These are phyloP conservation scores for Botryotinia globosa DNA, from an alignment of 2,329 filamentous ascomycete species.

Conservation along the genomic window DNA sequence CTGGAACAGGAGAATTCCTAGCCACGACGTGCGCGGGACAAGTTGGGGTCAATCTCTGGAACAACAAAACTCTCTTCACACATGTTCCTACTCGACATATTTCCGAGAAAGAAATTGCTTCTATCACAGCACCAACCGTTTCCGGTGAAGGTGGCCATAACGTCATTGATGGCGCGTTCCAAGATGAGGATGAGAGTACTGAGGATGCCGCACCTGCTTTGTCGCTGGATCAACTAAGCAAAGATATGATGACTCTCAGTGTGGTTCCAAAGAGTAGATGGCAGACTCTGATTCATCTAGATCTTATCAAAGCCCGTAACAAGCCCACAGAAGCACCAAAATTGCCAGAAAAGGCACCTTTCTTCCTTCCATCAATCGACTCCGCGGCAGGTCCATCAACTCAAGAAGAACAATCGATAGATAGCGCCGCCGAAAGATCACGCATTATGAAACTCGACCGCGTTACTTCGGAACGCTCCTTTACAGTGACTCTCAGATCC, in stretches of 20 bases:
- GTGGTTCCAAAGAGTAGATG: conserved; percentile 86
- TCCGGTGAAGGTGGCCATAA: conserved; percentile 80
- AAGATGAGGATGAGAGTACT: conserved; percentile 50
- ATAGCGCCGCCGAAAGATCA: conserved; percentile 51
- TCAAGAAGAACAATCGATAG: conserved; percentile 32
- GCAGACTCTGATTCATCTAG: conserved; percentile 91
- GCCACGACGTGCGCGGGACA: conserved; percentile 80
- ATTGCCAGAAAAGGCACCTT: conserved; percentile 88
- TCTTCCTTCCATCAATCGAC: conserved; percentile 77
- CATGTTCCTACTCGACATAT: conserved; percentile 85
- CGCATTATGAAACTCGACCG: conserved; percentile 68
- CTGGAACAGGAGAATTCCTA: conserved; percentile 87
- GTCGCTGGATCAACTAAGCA: conserved; percentile 71
- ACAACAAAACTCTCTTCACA: conserved; percentile 85
- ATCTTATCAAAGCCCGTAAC: conserved; percentile 86
- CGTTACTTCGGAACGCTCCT: conserved; percentile 54
- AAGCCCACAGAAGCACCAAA: conserved; percentile 92
- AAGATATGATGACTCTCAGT: conserved; percentile 83
- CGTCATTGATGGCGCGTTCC: conserved; percentile 73
- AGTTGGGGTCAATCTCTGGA: conserved; percentile 93
- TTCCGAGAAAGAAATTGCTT: conserved; percentile 68
- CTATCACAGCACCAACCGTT: conserved; percentile 66
- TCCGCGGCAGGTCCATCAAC: conserved; percentile 26
- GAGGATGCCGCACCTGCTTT: conserved; percentile 55
- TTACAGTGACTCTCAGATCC: conserved; percentile 55